Base-by-base conservation (phyloP, 306 rosid genomes). In the Crotalaria pallida region DNA sequence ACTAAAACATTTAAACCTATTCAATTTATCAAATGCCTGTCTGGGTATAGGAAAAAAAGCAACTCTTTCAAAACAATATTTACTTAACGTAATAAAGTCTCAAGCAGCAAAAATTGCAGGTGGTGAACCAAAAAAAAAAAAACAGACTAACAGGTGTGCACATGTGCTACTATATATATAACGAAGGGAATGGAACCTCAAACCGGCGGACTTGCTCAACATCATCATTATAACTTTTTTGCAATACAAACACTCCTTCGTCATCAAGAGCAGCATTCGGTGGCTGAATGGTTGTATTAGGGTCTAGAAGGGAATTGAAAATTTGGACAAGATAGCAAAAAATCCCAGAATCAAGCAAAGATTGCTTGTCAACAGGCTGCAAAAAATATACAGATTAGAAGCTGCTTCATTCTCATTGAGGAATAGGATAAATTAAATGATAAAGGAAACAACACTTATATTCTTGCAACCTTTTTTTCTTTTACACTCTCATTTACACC, bases 341-440 rank as follows among this genome's bases (percentile, higher is more conserved):
- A 77, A 95, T 91, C 61, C 99, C 99, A 57, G 99, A 95, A 85
- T 91, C 99, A 41, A 95, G 99, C 81, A 95, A 91, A 77, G 96
- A 95, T 82, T 91, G 96, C 75, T 95, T 95, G 86, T 91, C 99
- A 58, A 89, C 79, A 58, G 97, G 97, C 99, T 95, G 96, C 85
- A 83, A 77, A 77, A 60, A 36, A 40, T 11, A 72, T 31, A 51
- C 16, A 62, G 61, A 47, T 38, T 52, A 64, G 38, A 66, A 44
- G 55, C 17, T 12, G 40, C 41, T 79, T 65, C 61, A 67, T 48
- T 48, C 73, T 56, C 41, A 21, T 29, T 29, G 43, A 60, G 11
- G 38, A 60, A 59, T n/a, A 65, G 51, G 53, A 17, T 53, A 53
- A 12, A 52, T 17, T 64, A 13, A 23, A 45, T 45, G 12, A 52